Conservation (phyloP, 2,329 filamentous ascomycete genomes). For the Fusarium miscanthi region DNA sequence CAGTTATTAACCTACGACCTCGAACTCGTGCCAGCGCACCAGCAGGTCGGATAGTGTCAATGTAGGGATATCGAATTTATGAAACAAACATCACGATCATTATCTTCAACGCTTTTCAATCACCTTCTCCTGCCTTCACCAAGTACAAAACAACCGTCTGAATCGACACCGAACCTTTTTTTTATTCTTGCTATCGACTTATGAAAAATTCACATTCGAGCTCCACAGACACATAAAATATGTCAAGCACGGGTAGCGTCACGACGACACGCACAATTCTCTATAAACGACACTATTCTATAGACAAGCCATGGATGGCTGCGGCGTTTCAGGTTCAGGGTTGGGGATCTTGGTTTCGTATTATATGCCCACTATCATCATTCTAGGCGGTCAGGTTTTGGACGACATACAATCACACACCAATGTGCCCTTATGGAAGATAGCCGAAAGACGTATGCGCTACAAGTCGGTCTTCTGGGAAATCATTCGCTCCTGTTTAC, state of each 20-base stretch:
- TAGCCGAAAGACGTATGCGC: neutral
- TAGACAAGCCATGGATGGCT: slow-evolving; percentile 31
- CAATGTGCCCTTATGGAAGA: neutral
- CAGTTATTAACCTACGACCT: slow-evolving; percentile 75
- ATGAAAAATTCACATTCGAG: slow-evolving; percentile 25
- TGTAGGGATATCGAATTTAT: slow-evolving; percentile 49
- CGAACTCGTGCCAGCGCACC: slow-evolving; percentile 53
- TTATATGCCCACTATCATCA: neutral
- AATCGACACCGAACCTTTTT: slow-evolving; percentile 9
- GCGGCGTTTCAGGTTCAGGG: slow-evolving; percentile 18
- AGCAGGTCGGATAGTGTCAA: slow-evolving; percentile 55
- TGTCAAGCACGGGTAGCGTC: slow-evolving; percentile 26
- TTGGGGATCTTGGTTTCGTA: slow-evolving; percentile 8
- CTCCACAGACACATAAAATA: slow-evolving; percentile 28
- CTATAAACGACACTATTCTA: slow-evolving; percentile 23
- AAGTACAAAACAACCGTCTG: slow-evolving; percentile 9
- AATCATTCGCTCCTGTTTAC: neutral
- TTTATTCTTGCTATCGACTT: slow-evolving; percentile 20
- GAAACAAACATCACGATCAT: slow-evolving; percentile 18
- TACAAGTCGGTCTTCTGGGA: slow-evolving; percentile 1
- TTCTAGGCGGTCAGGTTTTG: neutral
- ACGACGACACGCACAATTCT: slow-evolving; percentile 38
- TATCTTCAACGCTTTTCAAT: slow-evolving; percentile 9
- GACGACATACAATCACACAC: neutral
- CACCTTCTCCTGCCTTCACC: slow-evolving; percentile 3